phyloP scores from a whole-genome alignment of 768 basidiomycete species.

The Suillus cothurnatus region DNA sequence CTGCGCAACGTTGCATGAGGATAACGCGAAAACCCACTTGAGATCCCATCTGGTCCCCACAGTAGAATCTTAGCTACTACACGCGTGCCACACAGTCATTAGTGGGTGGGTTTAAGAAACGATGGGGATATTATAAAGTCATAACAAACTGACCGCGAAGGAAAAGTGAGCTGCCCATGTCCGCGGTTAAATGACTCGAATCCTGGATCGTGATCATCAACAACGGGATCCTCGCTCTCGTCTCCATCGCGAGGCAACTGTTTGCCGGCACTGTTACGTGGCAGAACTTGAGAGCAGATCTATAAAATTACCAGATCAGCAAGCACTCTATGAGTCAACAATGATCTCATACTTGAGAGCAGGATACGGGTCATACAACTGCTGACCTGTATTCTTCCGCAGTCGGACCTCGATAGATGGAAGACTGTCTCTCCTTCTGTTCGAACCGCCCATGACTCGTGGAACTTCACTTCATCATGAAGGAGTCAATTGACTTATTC shows the following conservation, averaged over 20 bases:
- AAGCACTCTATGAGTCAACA: neutral
- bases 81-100: neutral
- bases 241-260: neutral
- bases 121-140: neutral
- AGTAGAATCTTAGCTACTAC: constrained; percentile 50
- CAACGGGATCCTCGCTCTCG: neutral
- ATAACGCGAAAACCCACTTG: constrained; percentile 29
- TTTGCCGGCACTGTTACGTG: neutral
- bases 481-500: neutral
- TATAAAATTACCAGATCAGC: neutral
- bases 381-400: neutral
- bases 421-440: neutral
- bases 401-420: neutral
- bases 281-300: neutral
- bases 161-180: neutral
- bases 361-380: neutral
- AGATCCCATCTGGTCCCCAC: constrained; percentile 56
- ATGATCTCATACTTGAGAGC: neutral
- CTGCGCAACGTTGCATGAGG: neutral
- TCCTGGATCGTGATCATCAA: neutral
- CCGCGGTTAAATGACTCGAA: neutral
- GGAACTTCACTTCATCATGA: neutral
- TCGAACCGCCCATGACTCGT: neutral
- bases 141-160: neutral
- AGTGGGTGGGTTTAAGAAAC: neutral